Conservation (phyloP, 2,329 filamentous ascomycete species). For the Emergomyces orientalis region DNA sequence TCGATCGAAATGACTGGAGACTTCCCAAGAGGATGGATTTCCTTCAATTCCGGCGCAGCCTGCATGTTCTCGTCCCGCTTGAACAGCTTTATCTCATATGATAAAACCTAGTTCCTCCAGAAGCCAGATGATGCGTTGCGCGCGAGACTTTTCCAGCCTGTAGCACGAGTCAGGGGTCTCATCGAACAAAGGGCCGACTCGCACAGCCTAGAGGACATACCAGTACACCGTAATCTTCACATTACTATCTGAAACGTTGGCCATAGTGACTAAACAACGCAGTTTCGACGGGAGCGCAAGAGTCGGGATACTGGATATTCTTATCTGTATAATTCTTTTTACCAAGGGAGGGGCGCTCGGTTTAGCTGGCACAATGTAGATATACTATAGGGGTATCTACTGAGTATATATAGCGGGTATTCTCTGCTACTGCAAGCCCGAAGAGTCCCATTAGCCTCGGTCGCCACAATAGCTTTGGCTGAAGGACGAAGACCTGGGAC, state of each 20-base stretch:
- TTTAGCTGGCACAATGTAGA: no score
- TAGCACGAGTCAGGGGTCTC: conserved; percentile 6
- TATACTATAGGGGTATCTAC: no score
- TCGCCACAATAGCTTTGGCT: no score
- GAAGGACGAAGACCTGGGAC: no score
- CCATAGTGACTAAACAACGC: conserved; percentile 11
- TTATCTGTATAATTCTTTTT: neutral
- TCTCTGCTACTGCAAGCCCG: no score
- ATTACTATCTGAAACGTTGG: conserved; percentile 19
- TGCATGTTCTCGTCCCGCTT: conserved; percentile 55
- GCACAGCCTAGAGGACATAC: conserved; percentile 31
- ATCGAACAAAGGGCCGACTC: neutral
- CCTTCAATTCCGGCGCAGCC: conserved; percentile 67
- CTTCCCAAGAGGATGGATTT: conserved; percentile 78
- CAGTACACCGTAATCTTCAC: conserved; percentile 56
- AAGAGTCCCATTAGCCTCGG: no score
- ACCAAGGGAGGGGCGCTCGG: no score
- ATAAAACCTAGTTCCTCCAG: conserved; percentile 73
- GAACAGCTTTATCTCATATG: conserved; percentile 72
- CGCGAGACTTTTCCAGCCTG: conserved; percentile 75
- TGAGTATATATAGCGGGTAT: no score
- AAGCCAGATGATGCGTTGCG: conserved; percentile 76
- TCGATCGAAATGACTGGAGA: conserved; percentile 67
- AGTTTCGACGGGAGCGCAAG: neutral
- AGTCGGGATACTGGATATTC: neutral